Evolutionary conservation across 1,139 yeast genomes (phyloP).

Genomic region (Geotrichum histeridarum): DNA sequence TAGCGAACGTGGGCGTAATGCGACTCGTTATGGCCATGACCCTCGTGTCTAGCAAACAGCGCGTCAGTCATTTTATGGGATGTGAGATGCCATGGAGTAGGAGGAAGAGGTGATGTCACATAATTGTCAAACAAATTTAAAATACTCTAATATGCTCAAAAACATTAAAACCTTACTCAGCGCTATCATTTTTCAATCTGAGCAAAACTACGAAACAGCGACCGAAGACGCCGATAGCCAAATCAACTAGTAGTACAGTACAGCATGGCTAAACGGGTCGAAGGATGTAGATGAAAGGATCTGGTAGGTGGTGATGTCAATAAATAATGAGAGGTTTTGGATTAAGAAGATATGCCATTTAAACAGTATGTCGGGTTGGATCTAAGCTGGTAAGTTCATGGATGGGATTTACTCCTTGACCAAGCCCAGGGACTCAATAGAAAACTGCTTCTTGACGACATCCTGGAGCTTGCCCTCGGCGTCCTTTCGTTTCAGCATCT

Average conservation of each 20-base stretch:
- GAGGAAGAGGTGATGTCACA: too few species aligned
- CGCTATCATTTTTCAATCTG: too few species aligned
- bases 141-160: too few species aligned
- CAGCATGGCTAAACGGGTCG: neutral
- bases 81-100: too few species aligned
- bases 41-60: conserved; percentile 28
- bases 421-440: conserved; percentile 32
- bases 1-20: conserved; percentile 41
- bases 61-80: conserved; percentile 1
- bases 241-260: too few species aligned
- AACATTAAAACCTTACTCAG: too few species aligned
- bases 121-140: too few species aligned
- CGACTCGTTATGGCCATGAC: conserved; percentile 39
- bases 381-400: neutral
- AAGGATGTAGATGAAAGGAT: neutral
- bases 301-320: neutral
- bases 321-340: neutral
- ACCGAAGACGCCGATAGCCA: neutral
- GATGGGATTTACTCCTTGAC: conserved; percentile 23
- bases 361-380: neutral
- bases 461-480: conserved; percentile 23
- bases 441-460: conserved; percentile 24
- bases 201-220: too few species aligned
- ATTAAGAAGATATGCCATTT: conserved; percentile 3
- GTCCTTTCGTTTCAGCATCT: conserved; percentile 29